phyloP scores from a whole-genome alignment of 2,329 filamentous ascomycete species.

The Colletotrichum sansevieriae region DNA sequence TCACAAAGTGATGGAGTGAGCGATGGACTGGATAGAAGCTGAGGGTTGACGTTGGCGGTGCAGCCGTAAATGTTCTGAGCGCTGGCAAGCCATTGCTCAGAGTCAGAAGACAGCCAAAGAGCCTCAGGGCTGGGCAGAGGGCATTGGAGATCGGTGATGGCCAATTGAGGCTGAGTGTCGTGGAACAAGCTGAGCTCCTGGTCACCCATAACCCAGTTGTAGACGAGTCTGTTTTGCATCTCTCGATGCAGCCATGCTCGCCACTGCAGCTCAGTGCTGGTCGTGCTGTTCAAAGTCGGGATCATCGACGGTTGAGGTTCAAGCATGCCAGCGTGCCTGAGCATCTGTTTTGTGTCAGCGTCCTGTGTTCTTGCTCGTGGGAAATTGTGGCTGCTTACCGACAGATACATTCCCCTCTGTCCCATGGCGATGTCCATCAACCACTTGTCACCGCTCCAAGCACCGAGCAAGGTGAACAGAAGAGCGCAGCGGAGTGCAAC shows the following conservation, averaged over 20 bases:
- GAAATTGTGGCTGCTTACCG: slow-evolving; percentile 56
- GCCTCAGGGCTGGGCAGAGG: slow-evolving; percentile 73
- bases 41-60: slow-evolving; percentile 62
- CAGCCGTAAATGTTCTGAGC: slow-evolving; percentile 72
- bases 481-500: slow-evolving; percentile 74
- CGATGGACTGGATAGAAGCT: slow-evolving; percentile 63
- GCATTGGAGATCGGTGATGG: slow-evolving; percentile 73
- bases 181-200: slow-evolving; percentile 78
- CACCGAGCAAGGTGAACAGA: slow-evolving; percentile 76
- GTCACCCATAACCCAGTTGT: slow-evolving; percentile 82
- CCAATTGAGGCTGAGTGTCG: slow-evolving; percentile 72
- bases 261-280: slow-evolving; percentile 67
- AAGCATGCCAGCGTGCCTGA: slow-evolving; percentile 76
- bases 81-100: slow-evolving; percentile 69
- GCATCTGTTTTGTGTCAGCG: slow-evolving; percentile 62
- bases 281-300: slow-evolving; percentile 57
- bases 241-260: slow-evolving; percentile 75
- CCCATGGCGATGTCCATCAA: slow-evolving; percentile 84
- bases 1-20: slow-evolving; percentile 71
- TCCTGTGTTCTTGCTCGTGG: neutral
- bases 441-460: slow-evolving; percentile 83
- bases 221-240: slow-evolving; percentile 75
- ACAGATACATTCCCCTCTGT: slow-evolving; percentile 79
- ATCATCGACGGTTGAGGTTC: slow-evolving; percentile 63
- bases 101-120: slow-evolving; percentile 72